These are phyloP conservation scores for Dichotomocladium elegans DNA, from an alignment of 371 early-diverging fungal species.

Conservation along the genomic window DNA sequence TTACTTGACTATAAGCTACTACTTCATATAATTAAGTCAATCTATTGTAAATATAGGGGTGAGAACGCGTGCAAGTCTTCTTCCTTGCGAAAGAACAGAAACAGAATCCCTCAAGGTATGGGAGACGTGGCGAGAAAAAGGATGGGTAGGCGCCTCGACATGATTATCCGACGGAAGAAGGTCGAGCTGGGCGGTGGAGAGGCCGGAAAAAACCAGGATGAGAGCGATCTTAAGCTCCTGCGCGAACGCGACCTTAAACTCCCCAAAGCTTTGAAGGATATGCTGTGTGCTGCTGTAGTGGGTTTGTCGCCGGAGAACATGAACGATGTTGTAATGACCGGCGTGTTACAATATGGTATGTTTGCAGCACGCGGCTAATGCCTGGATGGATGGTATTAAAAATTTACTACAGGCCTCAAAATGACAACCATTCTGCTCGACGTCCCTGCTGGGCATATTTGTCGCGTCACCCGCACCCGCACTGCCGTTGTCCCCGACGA, in stretches of 20 bases:
- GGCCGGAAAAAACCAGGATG: neutral
- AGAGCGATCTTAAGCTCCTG: neutral
- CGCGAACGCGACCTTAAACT: neutral
- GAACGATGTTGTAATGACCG: neutral
- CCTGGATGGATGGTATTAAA: too few species aligned
- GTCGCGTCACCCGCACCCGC: neutral
- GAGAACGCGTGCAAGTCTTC: neutral
- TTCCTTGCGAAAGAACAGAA: neutral
- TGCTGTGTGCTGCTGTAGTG: neutral
- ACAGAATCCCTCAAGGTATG: neutral
- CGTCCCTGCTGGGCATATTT: neutral
- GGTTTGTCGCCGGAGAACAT: too few species aligned
- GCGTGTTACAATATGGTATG: constrained; percentile 1
- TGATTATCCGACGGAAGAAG: neutral
- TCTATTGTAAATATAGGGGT: too few species aligned
- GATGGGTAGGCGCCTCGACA: neutral
- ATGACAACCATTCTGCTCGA: neutral
- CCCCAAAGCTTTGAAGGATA: constrained; percentile 1
- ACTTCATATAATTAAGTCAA: too few species aligned
- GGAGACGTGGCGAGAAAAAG: neutral
- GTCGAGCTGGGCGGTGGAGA: neutral
- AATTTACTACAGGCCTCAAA: neutral
- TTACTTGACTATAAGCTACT: too few species aligned
- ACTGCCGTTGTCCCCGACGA: neutral
- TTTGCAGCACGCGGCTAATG: neutral